A percentile compares a stretch with the other conserved stretches of the same genome.
Evolutionary conservation across 2,329 filamentous ascomycete species (phyloP).

Genomic region (Pestalotiopsis sp.): DNA sequence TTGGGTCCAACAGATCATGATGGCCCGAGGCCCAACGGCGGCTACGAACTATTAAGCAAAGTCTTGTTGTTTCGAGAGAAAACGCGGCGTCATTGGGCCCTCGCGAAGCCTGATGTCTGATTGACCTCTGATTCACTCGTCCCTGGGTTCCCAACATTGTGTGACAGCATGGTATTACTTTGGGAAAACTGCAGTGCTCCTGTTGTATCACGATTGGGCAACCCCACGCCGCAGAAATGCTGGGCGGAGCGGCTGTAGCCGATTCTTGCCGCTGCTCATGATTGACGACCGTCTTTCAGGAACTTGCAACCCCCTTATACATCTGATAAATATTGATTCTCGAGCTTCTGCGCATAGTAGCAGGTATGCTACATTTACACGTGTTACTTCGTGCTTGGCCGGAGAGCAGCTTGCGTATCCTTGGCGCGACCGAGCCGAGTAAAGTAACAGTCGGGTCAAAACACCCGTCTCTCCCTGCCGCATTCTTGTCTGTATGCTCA

Average conservation of each 20-base stretch:
- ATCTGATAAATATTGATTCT: neutral
- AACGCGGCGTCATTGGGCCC: too few relatives aligned
- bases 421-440: neutral
- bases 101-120: neutral
- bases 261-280: neutral
- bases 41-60: too few relatives aligned
- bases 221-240: neutral
- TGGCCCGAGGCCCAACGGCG: too few relatives aligned
- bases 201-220: neutral
- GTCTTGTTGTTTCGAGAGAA: too few relatives aligned
- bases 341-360: neutral
- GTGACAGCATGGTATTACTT: neutral
- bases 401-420: neutral
- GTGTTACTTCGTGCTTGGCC: neutral
- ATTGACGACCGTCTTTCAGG: neutral
- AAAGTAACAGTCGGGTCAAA: neutral
- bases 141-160: neutral
- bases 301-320: neutral
- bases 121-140: neutral
- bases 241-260: neutral
- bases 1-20: too few relatives aligned
- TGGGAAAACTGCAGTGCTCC: neutral
- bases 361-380: neutral
- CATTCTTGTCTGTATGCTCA: neutral
- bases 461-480: neutral